These are phyloP conservation scores for Lophium mytilinum DNA, from an alignment of 495 filamentous ascomycete genomes.

Conservation along the genomic window DNA sequence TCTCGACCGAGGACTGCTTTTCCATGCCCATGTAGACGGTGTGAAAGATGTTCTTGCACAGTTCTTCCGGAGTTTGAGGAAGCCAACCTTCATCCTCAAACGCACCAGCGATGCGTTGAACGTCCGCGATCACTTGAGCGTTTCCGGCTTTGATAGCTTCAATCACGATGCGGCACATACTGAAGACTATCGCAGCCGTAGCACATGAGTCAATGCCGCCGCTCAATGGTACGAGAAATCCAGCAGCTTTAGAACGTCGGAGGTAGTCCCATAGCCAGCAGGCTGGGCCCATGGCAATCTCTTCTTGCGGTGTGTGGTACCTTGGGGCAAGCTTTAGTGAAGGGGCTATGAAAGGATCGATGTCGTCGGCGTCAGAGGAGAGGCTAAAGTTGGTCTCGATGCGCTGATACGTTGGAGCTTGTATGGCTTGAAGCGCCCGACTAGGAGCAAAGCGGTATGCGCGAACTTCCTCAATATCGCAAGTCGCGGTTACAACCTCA, in stretches of 20 bases:
- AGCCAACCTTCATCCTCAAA: constrained; percentile 43
- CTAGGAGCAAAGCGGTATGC: constrained; percentile 44
- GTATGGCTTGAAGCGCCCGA: constrained; percentile 50
- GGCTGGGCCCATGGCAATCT: constrained; percentile 62
- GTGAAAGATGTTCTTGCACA: constrained; percentile 50
- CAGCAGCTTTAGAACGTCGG: constrained; percentile 31
- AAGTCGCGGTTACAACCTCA: constrained; percentile 74
- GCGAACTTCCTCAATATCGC: constrained; percentile 72
- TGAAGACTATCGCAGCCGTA: constrained; percentile 58
- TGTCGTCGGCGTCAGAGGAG: constrained; percentile 24
- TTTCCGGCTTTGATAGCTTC: constrained; percentile 55
- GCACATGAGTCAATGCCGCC: constrained; percentile 70
- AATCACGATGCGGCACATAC: constrained; percentile 46
- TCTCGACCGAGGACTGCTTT: constrained; percentile 61
- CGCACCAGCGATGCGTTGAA: constrained; percentile 53
- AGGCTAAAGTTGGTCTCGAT: constrained; percentile 40
- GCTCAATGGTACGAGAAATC: constrained; percentile 41
- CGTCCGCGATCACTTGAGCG: constrained; percentile 62
- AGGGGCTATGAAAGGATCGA: constrained; percentile 27
- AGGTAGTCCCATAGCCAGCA: constrained; percentile 87
- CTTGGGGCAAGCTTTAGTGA: constrained; percentile 33
- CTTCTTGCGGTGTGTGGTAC: constrained; percentile 62
- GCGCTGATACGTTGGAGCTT: constrained; percentile 34
- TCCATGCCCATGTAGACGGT: constrained; percentile 79
- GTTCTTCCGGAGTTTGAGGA: constrained; percentile 41